Conservation (phyloP, 2,329 filamentous ascomycete species). For the Periglandula ipomoeae region DNA sequence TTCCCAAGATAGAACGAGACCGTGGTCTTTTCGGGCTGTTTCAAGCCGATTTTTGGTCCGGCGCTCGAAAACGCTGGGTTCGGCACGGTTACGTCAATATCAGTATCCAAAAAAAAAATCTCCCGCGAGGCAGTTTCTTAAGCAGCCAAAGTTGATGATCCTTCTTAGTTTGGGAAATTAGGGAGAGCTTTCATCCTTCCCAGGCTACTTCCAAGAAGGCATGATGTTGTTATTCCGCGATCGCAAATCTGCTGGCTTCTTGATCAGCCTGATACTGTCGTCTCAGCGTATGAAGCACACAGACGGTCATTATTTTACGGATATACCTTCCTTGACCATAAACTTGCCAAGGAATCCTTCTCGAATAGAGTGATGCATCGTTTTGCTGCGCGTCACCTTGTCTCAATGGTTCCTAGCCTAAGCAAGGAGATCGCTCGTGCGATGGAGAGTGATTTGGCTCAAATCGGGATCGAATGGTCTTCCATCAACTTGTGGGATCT, state of each 20-base stretch:
- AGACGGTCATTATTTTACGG: slow-evolving; percentile 26
- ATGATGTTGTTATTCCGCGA: slow-evolving; percentile 35
- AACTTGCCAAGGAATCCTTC: slow-evolving; percentile 26
- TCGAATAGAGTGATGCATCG: slow-evolving; percentile 34
- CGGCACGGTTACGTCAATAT: too few species aligned
- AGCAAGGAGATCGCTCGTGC: slow-evolving; percentile 30
- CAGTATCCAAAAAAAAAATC: too few species aligned
- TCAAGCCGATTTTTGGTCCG: too few species aligned
- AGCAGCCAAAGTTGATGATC: not conserved
- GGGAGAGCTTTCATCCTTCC: slow-evolving; percentile 33
- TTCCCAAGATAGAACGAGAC: too few species aligned
- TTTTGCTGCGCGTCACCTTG: slow-evolving; percentile 31
- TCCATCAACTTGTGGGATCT: slow-evolving; percentile 35
- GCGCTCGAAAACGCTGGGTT: too few species aligned
- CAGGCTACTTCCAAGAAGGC: slow-evolving; percentile 28
- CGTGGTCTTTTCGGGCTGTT: too few species aligned
- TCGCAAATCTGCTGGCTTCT: slow-evolving; percentile 37
- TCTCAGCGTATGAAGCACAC: slow-evolving; percentile 33
- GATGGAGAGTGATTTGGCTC: slow-evolving; percentile 25
- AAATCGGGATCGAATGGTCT: slow-evolving; percentile 26
- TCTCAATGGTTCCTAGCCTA: slow-evolving; percentile 28
- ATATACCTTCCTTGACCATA: slow-evolving; percentile 33
- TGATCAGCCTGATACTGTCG: slow-evolving; percentile 33
- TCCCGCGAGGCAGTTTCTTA: too few species aligned
- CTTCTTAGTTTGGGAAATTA: slow-evolving; percentile 32